Conservation (phyloP, 1,284 basidiomycete genomes). For the Leccinum griseonigrum region DNA sequence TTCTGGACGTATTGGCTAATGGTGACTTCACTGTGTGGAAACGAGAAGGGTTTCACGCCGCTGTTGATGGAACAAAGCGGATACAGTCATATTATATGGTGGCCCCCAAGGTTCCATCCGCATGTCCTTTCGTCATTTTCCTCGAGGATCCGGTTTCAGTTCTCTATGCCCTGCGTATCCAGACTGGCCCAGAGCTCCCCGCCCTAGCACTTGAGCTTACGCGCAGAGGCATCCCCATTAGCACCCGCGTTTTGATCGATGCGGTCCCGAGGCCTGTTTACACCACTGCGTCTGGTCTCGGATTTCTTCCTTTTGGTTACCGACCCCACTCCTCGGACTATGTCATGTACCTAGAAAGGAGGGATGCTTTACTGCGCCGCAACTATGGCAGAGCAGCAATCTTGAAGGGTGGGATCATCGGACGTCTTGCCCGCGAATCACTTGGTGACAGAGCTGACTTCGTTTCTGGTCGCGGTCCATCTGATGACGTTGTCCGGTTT, state of each 20-base stretch:
- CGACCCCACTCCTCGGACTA: not conserved
- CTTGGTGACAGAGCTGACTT: slow-evolving; percentile 1
- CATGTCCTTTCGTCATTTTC: not conserved
- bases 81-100: not conserved
- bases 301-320: slow-evolving; percentile 1
- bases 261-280: not conserved
- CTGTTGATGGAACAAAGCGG: not conserved
- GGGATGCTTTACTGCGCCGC: not conserved
- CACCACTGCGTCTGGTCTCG: not conserved
- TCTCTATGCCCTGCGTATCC: not conserved
- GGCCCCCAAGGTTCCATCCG: not conserved
- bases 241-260: not conserved
- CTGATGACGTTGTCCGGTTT: not conserved
- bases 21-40: not conserved
- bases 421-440: slow-evolving; percentile 1
- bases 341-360: slow-evolving; percentile 3
- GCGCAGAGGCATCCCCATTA: not conserved
- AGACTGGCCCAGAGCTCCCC: not conserved
- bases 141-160: not conserved
- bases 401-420: slow-evolving; percentile 8
- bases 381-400: slow-evolving; percentile 7
- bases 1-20: not conserved
- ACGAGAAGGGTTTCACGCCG: not conserved
- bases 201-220: not conserved
- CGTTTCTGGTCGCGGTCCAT: not conserved